Evolutionary conservation across 305 asterid genomes (phyloP), one percentile per base, ranked within the genome.

Genomic region (Fraxinus angustifolia): DNA sequence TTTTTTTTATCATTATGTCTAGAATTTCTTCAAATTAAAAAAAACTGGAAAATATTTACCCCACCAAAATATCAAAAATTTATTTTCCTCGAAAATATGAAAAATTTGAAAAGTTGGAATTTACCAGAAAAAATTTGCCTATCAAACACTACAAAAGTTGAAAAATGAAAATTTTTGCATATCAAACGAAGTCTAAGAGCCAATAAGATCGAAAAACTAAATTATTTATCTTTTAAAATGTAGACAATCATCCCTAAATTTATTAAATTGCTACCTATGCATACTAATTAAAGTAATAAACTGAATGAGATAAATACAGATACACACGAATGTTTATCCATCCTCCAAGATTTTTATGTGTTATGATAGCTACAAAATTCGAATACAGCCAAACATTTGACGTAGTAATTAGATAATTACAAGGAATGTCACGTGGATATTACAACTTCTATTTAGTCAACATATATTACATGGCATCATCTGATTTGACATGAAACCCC

Each of bases 401-500:
- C 21, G 28, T 58, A 19, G 19, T 19, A 58, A 19, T 58, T 17
- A 19, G 68, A 58, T 58, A 58, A 58, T 19, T 19, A 58, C 30
- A 56, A 56, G 28, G 67, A 17, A 56, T 56, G 67, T 2, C 28
- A 58, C 68, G 30, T 58, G 30, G 68, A 19, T 58, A 58, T 58
- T 19, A 19, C 12, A 58, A 21, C 67, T 17, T n/a, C 3, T 45
- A 8, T 50, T n/a, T 16, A 16, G 67, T 56, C 67, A 56, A 6
- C 21, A n/a, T 17, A 5, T 53, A 56, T 56, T 56, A 17, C 67
- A 68, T 74, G 84, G 81, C 81, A 8, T 53, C 31, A 3, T 10
- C 5, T 8, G 8, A 80, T 85, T 74, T 2, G 88, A 11, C 33
- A 12, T 2, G 19, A 53, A 80, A n/a, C 65, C 82, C 45, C 75